Conservation (phyloP, 106 monocot species). For the Iris macrosiphon region DNA sequence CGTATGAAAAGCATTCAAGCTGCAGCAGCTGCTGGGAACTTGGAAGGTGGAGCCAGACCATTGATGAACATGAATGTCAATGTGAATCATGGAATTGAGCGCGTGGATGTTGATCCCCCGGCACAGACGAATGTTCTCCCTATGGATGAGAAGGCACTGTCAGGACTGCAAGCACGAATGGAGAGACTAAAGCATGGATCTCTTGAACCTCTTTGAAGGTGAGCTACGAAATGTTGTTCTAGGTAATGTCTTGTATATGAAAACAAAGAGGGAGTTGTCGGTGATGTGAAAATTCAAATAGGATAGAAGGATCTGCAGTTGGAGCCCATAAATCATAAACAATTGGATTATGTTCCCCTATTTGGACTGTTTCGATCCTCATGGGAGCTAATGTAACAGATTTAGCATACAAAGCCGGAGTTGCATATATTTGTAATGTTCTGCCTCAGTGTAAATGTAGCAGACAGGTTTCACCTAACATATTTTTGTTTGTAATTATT, state of each 20-base stretch:
- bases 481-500: too few relatives aligned
- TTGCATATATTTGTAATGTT: too few relatives aligned
- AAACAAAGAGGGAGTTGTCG: not conserved
- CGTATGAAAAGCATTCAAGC: slow-evolving; percentile 98
- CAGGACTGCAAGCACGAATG: slow-evolving; percentile 95
- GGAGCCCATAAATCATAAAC: too few relatives aligned
- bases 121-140: slow-evolving; percentile 44
- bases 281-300: not conserved
- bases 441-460: too few relatives aligned
- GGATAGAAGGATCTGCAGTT: not conserved
- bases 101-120: slow-evolving; percentile 20
- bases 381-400: too few relatives aligned
- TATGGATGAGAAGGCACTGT: slow-evolving; percentile 93
- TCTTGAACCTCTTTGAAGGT: slow-evolving; percentile 55
- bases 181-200: slow-evolving; percentile 92
- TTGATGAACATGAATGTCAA: slow-evolving; percentile 46
- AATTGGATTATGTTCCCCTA: too few relatives aligned
- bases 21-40: slow-evolving; percentile 60
- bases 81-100: slow-evolving; percentile 20
- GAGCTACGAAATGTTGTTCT: not conserved
- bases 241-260: not conserved
- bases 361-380: too few relatives aligned
- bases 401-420: too few relatives aligned
- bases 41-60: slow-evolving; percentile 42
- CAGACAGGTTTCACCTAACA: too few relatives aligned